Base-by-base conservation (phyloP, 2,329 filamentous ascomycete species). In the Trichoderma atrobrunneum region DNA sequence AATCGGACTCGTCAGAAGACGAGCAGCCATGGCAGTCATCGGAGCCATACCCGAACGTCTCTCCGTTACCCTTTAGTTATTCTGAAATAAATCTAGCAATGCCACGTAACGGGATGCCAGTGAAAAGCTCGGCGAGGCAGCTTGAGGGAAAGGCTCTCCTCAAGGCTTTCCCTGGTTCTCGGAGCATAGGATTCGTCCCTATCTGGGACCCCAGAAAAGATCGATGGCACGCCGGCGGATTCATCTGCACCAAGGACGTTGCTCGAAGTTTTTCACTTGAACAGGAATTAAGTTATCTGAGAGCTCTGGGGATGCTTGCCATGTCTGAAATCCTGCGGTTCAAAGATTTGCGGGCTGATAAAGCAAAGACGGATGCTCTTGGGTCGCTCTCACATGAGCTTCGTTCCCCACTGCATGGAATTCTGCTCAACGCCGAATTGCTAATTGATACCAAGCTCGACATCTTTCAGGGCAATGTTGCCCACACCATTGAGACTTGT, bases 381-480 rank as follows among this genome's bases (percentile, higher is more conserved):
- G 86, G 87, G 0, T 89, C 86, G 1, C 85, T 91, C 7, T 89
- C 86, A 3, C 89, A 91, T 75, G 89, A 91, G 76, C 79, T 91
- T 16, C 83, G 89, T 5, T 89, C 86, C 2, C 89, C 89, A 0
- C 80, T 91, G 0, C 89, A 91, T 70, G 89, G 89, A 3, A 86
- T 91, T 36, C 79, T 91, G 0, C 85, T 87, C 0, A 87, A 82
- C 66, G 82, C 84, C 1, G 87, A 89, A 74, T 78, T 89, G 4
- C 76, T 90, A 0, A 82, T 84, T 5, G 87, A 89, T n/a, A 88
- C 86, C 0, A 73, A 79, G 0, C 79, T 89, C 36, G 82, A 81
- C 54, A 81, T 82, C 1, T 81, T 83, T 6, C 87, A 88, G 73
- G 79, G 81, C 3, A 83, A 85, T 18, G 81, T 86, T 14, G 76